Conservation (phyloP, 441 rosid genomes). For the Euphorbia celastroides region DNA sequence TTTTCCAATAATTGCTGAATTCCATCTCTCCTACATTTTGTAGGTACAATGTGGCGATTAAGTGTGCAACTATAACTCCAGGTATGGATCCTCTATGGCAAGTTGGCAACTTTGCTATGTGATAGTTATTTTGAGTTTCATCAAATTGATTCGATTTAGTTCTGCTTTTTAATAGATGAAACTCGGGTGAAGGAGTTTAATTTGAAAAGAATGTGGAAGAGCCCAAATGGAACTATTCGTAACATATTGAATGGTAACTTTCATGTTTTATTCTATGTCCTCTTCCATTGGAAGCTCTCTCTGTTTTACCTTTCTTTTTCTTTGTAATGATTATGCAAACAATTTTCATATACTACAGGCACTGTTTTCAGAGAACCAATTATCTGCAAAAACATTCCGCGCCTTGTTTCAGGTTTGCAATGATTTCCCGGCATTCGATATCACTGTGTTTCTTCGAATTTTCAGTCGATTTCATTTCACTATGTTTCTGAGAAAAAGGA, state of each 20-base stretch:
- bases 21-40: not conserved
- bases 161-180: constrained; percentile 50
- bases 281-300: not conserved
- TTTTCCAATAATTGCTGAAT: not conserved
- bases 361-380: constrained; percentile 96
- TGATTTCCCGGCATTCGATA: constrained; percentile 12
- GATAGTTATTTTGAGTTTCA: not conserved
- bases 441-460: too few species aligned
- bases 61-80: constrained; percentile 93
- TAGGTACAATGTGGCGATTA: constrained; percentile 92
- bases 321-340: not conserved
- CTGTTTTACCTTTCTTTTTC: not conserved
- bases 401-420: constrained; percentile 67
- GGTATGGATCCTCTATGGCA: constrained; percentile 43
- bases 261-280: constrained; percentile 6
- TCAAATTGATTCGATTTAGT: not conserved
- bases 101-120: not conserved
- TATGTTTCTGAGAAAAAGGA: not conserved
- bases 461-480: too few species aligned
- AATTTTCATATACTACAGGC: constrained; percentile 31
- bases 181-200: constrained; percentile 70
- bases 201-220: constrained; percentile 86
- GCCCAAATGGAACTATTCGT: constrained; percentile 91
- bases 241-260: constrained; percentile 80
- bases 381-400: constrained; percentile 70